phyloP scores from a whole-genome alignment of 139 green algal species.

The Nannochloris sp. region DNA sequence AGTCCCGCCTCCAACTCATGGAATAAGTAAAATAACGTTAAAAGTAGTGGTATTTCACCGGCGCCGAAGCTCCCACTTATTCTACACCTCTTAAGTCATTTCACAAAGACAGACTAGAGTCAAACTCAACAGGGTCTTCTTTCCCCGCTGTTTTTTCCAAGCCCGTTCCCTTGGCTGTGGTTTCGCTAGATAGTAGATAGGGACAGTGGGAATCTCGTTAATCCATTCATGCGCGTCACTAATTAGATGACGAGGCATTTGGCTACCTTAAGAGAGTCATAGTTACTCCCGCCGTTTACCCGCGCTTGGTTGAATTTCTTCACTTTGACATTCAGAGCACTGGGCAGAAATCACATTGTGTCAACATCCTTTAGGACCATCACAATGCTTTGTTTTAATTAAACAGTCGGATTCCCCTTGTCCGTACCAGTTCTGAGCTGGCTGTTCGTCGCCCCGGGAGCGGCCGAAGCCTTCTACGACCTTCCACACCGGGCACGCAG shows the following conservation, averaged over 20 bases:
- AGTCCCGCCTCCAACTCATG: slow-evolving; percentile 72
- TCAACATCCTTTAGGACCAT: slow-evolving; percentile 87
- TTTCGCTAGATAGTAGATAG: slow-evolving; percentile 79
- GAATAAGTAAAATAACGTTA: slow-evolving; percentile 87
- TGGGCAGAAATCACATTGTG: slow-evolving; percentile 96
- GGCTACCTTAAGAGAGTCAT: slow-evolving; percentile 77
- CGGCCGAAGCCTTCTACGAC: slow-evolving; percentile 53
- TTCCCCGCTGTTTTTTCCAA: slow-evolving; percentile 76
- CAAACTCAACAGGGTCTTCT: slow-evolving; percentile 87
- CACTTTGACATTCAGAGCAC: slow-evolving; percentile 96
- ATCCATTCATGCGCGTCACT: slow-evolving; percentile 71
- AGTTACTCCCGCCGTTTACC: slow-evolving; percentile 91
- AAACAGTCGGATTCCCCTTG: slow-evolving; percentile 95
- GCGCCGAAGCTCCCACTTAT: slow-evolving; percentile 75
- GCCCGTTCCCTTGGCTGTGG: slow-evolving; percentile 63
- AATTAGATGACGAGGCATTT: slow-evolving; percentile 73
- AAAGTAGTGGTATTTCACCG: slow-evolving; percentile 83
- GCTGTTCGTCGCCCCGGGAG: slow-evolving; percentile 76
- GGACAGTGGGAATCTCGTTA: slow-evolving; percentile 82
- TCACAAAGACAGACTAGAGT: slow-evolving; percentile 82
- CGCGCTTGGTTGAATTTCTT: slow-evolving; percentile 95
- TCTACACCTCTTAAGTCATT: slow-evolving; percentile 78
- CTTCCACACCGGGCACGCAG: slow-evolving; percentile 53
- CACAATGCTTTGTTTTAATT: slow-evolving; percentile 97
- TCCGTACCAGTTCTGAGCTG: slow-evolving; percentile 92